phyloP scores from a whole-genome alignment of 345 rosid genomes.

The Limnanthes douglasii region DNA sequence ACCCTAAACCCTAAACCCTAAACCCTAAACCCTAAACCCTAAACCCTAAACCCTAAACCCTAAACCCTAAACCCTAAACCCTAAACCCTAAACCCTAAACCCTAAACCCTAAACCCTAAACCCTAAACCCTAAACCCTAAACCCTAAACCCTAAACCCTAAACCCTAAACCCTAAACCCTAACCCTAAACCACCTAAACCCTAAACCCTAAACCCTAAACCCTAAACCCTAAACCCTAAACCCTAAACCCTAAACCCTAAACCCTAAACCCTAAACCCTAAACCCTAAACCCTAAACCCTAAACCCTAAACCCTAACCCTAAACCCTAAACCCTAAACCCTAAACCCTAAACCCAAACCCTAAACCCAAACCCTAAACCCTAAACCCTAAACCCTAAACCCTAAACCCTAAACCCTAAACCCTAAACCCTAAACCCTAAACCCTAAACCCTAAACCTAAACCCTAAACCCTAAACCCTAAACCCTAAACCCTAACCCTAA shows the following conservation, averaged over 20 bases:
- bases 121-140: background rate
- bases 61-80: background rate
- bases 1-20: background rate
- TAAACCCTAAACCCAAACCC: conserved; percentile 2
- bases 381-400: conserved; percentile 2
- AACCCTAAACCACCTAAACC: conserved; percentile 1
- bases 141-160: background rate
- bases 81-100: background rate
- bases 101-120: background rate
- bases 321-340: conserved; percentile 3
- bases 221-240: conserved; percentile 2
- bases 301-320: background rate
- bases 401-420: conserved; percentile 4
- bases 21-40: background rate
- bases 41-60: background rate
- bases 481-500: conserved; percentile 1
- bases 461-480: background rate
- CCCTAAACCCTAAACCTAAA: background rate
- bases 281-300: background rate
- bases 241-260: background rate
- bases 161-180: background rate
- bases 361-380: no score
- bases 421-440: conserved; percentile 3
- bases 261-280: background rate
- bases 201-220: conserved; percentile 4